Evolutionary conservation across 2,329 filamentous ascomycete genomes (phyloP).

Genomic region (Microsporum ferrugineum): DNA sequence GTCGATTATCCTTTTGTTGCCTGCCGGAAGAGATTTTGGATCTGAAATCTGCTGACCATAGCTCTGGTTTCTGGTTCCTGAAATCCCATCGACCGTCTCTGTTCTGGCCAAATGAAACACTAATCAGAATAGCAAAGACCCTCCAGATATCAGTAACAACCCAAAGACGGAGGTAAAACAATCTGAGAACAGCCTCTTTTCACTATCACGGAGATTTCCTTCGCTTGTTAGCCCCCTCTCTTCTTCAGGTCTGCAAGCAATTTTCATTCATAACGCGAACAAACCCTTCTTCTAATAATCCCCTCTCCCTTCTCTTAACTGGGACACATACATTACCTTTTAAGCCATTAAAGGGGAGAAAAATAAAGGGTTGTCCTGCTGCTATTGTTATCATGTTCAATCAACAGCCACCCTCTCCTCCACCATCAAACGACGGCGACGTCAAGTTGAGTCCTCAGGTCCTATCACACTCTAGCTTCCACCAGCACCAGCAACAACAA

Average conservation of each 20-base stretch:
- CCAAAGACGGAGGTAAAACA: neutral
- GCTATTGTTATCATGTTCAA: slow-evolving; percentile 11
- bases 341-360: neutral
- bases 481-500: neutral
- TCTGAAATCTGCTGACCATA: neutral
- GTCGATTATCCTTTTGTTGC: neutral
- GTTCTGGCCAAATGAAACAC: neutral
- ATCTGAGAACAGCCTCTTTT: neutral
- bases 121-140: neutral
- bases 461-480: slow-evolving; percentile 4
- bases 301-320: neutral
- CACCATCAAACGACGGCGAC: slow-evolving; percentile 13
- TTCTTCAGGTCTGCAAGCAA: neutral
- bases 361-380: slow-evolving; percentile 1
- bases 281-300: slow-evolving; percentile 1
- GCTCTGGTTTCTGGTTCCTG: neutral
- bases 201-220: slow-evolving; percentile 1
- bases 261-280: slow-evolving; percentile 6
- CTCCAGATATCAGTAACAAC: neutral
- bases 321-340: neutral
- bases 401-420: slow-evolving; percentile 14
- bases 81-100: neutral
- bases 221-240: neutral
- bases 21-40: neutral
- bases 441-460: slow-evolving; percentile 7